Percentiles rank a stretch among this genome's conserved stretches.
Evolutionary conservation across 345 rosid species (phyloP).

Genomic region (Rubroshorea leprosula): DNA sequence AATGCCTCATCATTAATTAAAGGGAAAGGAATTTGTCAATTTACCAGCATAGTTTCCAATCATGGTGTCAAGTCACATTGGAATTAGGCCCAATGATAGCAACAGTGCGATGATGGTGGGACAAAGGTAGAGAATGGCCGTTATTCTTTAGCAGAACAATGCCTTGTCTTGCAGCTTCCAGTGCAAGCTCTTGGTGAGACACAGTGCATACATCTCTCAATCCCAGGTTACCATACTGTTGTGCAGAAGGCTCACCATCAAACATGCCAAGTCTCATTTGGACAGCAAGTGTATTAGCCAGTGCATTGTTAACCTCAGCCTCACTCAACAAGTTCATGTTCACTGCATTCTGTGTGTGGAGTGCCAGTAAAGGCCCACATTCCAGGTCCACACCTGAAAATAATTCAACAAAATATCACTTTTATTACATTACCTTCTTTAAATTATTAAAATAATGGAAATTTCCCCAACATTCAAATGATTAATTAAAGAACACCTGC

Average conservation of each 20-base stretch:
- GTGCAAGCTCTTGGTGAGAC: constrained; percentile 26
- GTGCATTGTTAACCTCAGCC: constrained; percentile 23
- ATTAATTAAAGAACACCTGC: constrained; percentile 46
- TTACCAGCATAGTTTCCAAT: constrained; percentile 48
- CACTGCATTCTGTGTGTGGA: constrained; percentile 16
- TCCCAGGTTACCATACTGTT: constrained; percentile 17
- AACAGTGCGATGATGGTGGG: background rate
- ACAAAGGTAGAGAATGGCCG: background rate
- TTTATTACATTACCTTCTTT: too few species aligned
- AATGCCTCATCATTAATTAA: background rate
- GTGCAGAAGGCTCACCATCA: constrained; percentile 26
- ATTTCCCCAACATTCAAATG: too few species aligned
- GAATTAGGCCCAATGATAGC: constrained; percentile 42
- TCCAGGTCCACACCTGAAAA: constrained; percentile 42
- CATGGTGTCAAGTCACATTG: constrained; percentile 25
- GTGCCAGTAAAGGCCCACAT: constrained; percentile 29
- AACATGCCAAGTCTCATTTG: constrained; percentile 39
- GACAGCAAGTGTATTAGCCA: constrained; percentile 24
- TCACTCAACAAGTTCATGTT: constrained; percentile 25
- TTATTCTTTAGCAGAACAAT: constrained; percentile 26
- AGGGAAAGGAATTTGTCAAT: background rate
- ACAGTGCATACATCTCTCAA: background rate
- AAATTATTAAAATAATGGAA: too few species aligned
- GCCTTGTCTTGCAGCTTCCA: constrained; percentile 38
- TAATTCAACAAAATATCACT: too few species aligned